Base-by-base conservation (phyloP, 805 yeast genomes). In the Candida silvicultrix region DNA sequence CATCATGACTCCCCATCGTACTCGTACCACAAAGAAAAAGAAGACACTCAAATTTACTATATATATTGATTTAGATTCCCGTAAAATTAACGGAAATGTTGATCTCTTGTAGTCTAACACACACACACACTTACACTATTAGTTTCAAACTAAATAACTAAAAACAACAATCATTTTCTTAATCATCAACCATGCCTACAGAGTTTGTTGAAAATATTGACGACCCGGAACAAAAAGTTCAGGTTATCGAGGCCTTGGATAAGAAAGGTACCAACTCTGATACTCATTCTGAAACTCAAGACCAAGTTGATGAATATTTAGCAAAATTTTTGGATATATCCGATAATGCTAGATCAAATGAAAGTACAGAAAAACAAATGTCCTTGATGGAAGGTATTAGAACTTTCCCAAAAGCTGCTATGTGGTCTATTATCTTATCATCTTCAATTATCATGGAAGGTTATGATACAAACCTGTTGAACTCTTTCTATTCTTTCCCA, bases 361-460 rank as follows among this genome's bases (percentile, higher is more conserved):
- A 54, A 28, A 41, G 42, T 21, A 16, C 46, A 25, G 55, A 51
- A 45, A 51, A 53, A 35, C 14, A 7, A 5, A 51, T 53, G 55
- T 21, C 52, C 16, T 38, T 53, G 48, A 46, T 36, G 38, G 55
- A 54, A 41, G 55, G 52, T 22, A 12, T 54, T 8, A 49, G 45
- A 32, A 50, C 51, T n/a, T 54, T 50, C 46, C 52, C 55, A 4
- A 49, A 61, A 44, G 73, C 73, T 8, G 65, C 65, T 10, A 49
- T 62, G 45, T 71, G 73, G 73, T 64, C 73, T 18, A 47, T 68
- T n/a, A 63, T 69, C 14, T 55, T 70, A 45, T 65, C 69, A 9
- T 47, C 63, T 10, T 68, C 71, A 31, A 61, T 69, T 45, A 57
- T 70, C 38, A 67, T 67, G 72, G 73, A 68, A 49, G 75, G 74